These are phyloP conservation scores for Suillus cothurnatus DNA, from an alignment of 768 basidiomycete genomes.

Conservation along the genomic window DNA sequence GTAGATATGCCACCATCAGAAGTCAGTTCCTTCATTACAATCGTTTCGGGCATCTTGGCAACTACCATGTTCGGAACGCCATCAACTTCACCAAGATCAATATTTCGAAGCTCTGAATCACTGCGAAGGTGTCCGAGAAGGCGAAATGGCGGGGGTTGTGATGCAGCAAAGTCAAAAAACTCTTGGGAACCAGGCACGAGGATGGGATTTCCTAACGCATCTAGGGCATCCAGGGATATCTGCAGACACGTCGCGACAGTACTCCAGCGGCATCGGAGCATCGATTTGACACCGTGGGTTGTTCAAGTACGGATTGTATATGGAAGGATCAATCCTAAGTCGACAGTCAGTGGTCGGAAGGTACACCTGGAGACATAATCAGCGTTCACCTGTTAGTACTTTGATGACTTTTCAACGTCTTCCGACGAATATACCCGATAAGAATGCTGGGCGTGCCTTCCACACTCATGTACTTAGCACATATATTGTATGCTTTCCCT, in stretches of 20 bases:
- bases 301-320: conserved; percentile 33
- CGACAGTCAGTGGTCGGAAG: conserved; percentile 13
- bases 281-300: conserved; percentile 43
- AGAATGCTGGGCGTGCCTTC: conserved; percentile 50
- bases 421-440: conserved; percentile 53
- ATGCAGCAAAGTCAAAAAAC: conserved; percentile 38
- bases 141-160: conserved; percentile 43
- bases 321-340: conserved; percentile 31
- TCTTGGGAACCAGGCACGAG: conserved; percentile 39
- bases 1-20: conserved; percentile 37
- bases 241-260: conserved; percentile 48
- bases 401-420: conserved; percentile 21
- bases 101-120: conserved; percentile 36
- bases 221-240: conserved; percentile 45
- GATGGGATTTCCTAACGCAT: conserved; percentile 45
- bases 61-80: conserved; percentile 44
- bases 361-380: conserved; percentile 2
- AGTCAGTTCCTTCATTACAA: conserved; percentile 45
- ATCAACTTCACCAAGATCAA: conserved; percentile 47
- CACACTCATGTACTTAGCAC: conserved; percentile 60
- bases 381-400: conserved; percentile 4
- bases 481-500: conserved; percentile 56
- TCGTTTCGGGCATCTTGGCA: conserved; percentile 41
- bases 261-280: conserved; percentile 42
- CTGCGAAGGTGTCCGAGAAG: conserved; percentile 41